Percentiles rank a stretch among this genome's conserved stretches.
phyloP scores from a whole-genome alignment of 495 filamentous ascomycete genomes.

The Penicillium atrosanguineum region DNA sequence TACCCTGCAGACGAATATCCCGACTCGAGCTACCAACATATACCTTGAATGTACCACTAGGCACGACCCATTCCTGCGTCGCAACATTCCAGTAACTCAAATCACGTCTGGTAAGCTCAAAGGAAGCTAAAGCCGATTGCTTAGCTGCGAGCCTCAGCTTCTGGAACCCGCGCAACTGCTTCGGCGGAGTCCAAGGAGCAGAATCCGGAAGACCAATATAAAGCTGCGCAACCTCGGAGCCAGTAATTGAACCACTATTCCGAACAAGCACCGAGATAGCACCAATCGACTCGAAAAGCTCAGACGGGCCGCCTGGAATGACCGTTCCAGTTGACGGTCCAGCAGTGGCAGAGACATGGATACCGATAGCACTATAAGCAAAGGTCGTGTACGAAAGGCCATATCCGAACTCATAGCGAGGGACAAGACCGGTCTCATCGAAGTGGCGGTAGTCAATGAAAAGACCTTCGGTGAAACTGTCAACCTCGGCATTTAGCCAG shows the following conservation, averaged over 20 bases:
- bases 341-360: slow-evolving; percentile 29
- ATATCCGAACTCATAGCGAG: slow-evolving; percentile 66
- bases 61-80: slow-evolving; percentile 64
- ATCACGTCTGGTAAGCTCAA: slow-evolving; percentile 60
- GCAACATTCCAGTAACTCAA: slow-evolving; percentile 64
- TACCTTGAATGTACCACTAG: slow-evolving; percentile 30
- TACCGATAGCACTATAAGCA: slow-evolving; percentile 42
- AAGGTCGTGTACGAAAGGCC: slow-evolving; percentile 68
- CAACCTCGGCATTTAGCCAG: slow-evolving; percentile 50
- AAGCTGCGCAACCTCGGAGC: slow-evolving; percentile 61
- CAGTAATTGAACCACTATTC: slow-evolving; percentile 51
- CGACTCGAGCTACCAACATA: slow-evolving; percentile 59
- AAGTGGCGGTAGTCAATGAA: slow-evolving; percentile 70
- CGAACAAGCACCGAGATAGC: slow-evolving; percentile 42
- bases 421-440: slow-evolving; percentile 56
- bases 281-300: slow-evolving; percentile 57
- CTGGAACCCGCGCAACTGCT: slow-evolving; percentile 59
- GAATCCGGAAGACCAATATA: slow-evolving; percentile 57
- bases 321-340: slow-evolving; percentile 37
- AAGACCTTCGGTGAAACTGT: slow-evolving; percentile 60
- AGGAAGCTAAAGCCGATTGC: slow-evolving; percentile 41
- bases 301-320: slow-evolving; percentile 53
- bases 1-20: slow-evolving; percentile 20
- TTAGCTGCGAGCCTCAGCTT: slow-evolving; percentile 50
- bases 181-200: slow-evolving; percentile 20